Percentiles rank a stretch among this genome's conserved stretches.
Conservation (phyloP, 2,329 filamentous ascomycete species). For the Zymoseptoria pseudotritici region DNA sequence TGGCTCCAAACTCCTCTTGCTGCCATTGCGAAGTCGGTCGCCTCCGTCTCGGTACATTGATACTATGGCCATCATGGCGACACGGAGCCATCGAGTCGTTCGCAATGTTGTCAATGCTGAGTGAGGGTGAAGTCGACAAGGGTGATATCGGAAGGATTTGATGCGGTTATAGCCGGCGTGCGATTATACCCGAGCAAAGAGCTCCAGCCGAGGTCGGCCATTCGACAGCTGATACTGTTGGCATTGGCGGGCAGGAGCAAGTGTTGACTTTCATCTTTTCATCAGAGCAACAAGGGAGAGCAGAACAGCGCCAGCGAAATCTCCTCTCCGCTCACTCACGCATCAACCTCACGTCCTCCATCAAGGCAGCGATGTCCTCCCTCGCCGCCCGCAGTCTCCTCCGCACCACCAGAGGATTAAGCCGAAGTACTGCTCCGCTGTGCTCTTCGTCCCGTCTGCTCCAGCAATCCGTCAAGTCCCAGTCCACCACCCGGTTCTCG, state of each 20-base stretch:
- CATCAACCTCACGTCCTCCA: constrained; percentile 1
- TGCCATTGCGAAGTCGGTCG: too few relatives aligned
- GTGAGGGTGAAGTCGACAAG: background rate
- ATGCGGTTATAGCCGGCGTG: background rate
- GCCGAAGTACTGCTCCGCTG: constrained; percentile 26
- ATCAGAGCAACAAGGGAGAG: background rate
- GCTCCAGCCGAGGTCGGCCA: background rate
- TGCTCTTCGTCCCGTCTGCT: constrained; percentile 18
- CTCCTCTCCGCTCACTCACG: background rate
- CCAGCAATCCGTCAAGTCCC: constrained; percentile 13
- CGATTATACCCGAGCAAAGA: background rate
- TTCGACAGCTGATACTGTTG: background rate
- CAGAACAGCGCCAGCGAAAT: background rate
- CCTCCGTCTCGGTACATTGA: too few relatives aligned
- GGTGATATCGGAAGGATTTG: background rate
- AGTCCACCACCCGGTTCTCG: constrained; percentile 7
- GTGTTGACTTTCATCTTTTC: background rate
- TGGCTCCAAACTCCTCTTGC: too few relatives aligned
- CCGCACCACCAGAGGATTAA: constrained; percentile 24
- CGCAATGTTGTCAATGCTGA: background rate
- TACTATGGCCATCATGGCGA: background rate
- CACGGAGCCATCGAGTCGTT: background rate
- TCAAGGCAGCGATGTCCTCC: constrained; percentile 23
- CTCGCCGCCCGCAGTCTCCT: constrained; percentile 34
- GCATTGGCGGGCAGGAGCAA: background rate